Percentiles rank a stretch among this genome's conserved stretches.
phyloP scores from a whole-genome alignment of 345 rosid genomes.

The Melaleuca quinquenervia region DNA sequence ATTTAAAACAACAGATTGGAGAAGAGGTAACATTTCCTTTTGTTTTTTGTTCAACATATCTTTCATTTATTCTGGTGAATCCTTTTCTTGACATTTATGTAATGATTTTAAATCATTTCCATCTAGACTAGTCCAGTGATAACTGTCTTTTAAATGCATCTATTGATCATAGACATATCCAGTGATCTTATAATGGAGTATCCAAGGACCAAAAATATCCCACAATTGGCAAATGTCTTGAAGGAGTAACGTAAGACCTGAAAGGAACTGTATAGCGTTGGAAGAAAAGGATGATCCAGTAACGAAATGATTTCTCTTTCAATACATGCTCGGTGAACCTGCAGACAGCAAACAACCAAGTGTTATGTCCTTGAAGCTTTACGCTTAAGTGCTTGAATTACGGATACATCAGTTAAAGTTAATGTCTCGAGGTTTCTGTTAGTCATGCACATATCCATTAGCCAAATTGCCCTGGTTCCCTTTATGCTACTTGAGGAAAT shows the following conservation, averaged over 20 bases:
- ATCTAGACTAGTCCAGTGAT: not conserved
- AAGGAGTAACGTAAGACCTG: conserved; percentile 37
- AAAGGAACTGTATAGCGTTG: conserved; percentile 81
- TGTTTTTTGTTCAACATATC: not conserved
- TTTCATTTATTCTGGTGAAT: not conserved
- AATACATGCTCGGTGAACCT: conserved; percentile 88
- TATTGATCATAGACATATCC: not conserved
- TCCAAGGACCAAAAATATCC: not conserved
- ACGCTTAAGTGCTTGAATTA: not conserved
- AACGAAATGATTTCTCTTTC: conserved; percentile 89
- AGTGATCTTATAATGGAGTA: not conserved
- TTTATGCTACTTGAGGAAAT: not conserved
- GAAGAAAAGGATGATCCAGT: conserved; percentile 96
- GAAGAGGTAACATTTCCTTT: not conserved
- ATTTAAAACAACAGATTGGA: not conserved
- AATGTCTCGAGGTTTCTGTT: not conserved
- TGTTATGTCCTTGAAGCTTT: not conserved
- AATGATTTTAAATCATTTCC: not conserved
- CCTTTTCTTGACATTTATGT: not conserved
- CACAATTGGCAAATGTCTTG: not conserved
- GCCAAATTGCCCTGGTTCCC: not conserved
- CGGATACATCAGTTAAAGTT: not conserved
- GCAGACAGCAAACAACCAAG: not conserved
- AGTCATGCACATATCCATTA: not conserved
- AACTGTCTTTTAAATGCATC: not conserved